Percentiles rank a stretch among this genome's conserved stretches.
Evolutionary conservation across 2,329 filamentous ascomycete genomes (phyloP).

Genomic region (Zasmidium cellare): DNA sequence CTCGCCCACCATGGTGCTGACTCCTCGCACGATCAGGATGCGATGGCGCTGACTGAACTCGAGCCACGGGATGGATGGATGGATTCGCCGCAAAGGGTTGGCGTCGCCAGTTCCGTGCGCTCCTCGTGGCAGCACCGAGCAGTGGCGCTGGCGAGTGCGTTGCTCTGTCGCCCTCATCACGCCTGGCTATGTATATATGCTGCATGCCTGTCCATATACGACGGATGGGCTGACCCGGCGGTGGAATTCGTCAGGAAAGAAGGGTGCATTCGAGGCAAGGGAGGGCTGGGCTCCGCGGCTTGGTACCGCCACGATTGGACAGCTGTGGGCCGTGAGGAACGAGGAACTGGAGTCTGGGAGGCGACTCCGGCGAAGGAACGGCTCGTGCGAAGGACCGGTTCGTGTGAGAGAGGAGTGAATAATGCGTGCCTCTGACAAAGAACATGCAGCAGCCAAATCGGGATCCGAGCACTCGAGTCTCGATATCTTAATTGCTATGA

Average conservation of each 20-base stretch:
- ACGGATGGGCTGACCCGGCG: background rate
- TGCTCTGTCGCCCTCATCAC: background rate
- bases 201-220: constrained; percentile 4
- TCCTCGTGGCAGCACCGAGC: background rate
- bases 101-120: constrained; percentile 1
- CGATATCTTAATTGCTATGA: no score
- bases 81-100: background rate
- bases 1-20: no score
- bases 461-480: background rate
- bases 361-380: background rate
- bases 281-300: background rate
- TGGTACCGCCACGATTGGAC: background rate
- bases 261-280: background rate
- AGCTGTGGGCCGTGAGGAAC: background rate
- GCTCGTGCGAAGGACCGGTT: background rate
- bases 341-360: background rate
- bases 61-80: background rate
- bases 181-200: background rate
- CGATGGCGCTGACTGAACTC: background rate
- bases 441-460: constrained; percentile 3
- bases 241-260: background rate
- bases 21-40: no score
- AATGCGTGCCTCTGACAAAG: constrained; percentile 6
- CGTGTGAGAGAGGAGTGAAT: no score
- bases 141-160: background rate